Percentiles rank a stretch among this genome's conserved stretches.
phyloP scores from a whole-genome alignment of 257 asterid species.

The Paulownia fortunei region DNA sequence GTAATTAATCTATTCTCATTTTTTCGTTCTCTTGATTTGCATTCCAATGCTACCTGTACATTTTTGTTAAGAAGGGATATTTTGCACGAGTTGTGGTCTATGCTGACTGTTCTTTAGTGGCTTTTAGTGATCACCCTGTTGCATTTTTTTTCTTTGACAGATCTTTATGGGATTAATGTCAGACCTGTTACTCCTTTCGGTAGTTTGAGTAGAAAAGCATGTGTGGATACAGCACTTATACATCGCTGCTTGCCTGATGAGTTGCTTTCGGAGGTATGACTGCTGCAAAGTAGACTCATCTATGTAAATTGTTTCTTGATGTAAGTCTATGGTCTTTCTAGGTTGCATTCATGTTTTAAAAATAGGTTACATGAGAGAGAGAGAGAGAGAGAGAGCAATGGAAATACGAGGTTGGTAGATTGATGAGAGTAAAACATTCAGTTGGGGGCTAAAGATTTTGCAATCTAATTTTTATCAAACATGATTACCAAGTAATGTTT shows the following conservation, averaged over 20 bases:
- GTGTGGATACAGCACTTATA: conserved; percentile 70
- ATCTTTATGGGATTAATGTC: conserved; percentile 89
- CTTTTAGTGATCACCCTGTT: not conserved
- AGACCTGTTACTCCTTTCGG: conserved; percentile 86
- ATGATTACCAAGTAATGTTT: too few species aligned
- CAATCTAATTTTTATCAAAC: too few species aligned
- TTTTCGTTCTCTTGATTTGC: not conserved
- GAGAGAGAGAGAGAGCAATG: not conserved
- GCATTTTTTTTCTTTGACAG: conserved; percentile 43
- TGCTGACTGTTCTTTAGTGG: not conserved
- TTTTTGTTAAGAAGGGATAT: not conserved
- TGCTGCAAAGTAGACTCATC: not conserved
- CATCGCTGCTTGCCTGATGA: conserved; percentile 89
- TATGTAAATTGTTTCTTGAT: conserved; percentile 11
- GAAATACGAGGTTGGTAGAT: too few species aligned
- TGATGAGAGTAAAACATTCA: too few species aligned
- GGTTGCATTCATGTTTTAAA: not conserved
- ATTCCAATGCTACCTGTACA: not conserved
- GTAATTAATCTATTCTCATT: conserved; percentile 42
- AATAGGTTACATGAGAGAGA: not conserved
- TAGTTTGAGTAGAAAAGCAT: conserved; percentile 64
- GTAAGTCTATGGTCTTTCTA: not conserved
- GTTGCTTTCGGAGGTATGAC: conserved; percentile 80
- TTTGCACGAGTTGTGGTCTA: not conserved
- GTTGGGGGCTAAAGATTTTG: not conserved